Evolutionary conservation across 2,329 filamentous ascomycete species (phyloP).

Genomic region (Neobulgaria alba): DNA sequence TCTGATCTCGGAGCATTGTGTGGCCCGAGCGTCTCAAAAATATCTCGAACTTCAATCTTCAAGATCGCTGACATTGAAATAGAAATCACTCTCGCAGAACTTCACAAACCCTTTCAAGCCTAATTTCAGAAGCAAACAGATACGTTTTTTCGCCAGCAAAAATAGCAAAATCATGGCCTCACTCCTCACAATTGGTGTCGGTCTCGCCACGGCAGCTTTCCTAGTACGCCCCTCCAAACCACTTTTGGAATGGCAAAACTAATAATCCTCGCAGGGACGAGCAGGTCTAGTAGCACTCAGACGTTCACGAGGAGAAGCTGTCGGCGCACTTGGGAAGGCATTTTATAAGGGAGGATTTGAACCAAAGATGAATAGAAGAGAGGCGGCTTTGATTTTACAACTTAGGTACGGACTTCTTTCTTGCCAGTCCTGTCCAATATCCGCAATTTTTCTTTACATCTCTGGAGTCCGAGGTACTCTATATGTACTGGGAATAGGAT

Average conservation of each 20-base stretch:
- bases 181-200: slow-evolving; percentile 48
- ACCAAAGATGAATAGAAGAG: slow-evolving; percentile 82
- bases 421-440: not conserved
- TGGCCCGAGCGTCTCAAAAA: slow-evolving; percentile 8
- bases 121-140: no score
- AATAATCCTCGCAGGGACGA: slow-evolving; percentile 57
- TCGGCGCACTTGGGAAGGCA: slow-evolving; percentile 75
- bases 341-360: slow-evolving; percentile 99
- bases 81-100: no score
- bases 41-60: no score
- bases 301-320: slow-evolving; percentile 63
- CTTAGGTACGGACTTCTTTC: slow-evolving; percentile 55
- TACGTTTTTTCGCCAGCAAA: no score
- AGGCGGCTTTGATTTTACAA: slow-evolving; percentile 84
- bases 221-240: slow-evolving; percentile 37
- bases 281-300: slow-evolving; percentile 85
- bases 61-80: not conserved
- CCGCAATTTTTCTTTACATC: not conserved
- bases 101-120: no score
- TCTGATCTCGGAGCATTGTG: not conserved
- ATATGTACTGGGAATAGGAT: not conserved
- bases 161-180: no score
- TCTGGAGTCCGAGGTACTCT: not conserved
- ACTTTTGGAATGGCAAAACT: not conserved
- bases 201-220: slow-evolving; percentile 57